Evolutionary conservation across 2,329 filamentous ascomycete genomes (phyloP), one percentile per base, ranked within the genome.

Genomic region (Hirsutella thompsonii): DNA sequence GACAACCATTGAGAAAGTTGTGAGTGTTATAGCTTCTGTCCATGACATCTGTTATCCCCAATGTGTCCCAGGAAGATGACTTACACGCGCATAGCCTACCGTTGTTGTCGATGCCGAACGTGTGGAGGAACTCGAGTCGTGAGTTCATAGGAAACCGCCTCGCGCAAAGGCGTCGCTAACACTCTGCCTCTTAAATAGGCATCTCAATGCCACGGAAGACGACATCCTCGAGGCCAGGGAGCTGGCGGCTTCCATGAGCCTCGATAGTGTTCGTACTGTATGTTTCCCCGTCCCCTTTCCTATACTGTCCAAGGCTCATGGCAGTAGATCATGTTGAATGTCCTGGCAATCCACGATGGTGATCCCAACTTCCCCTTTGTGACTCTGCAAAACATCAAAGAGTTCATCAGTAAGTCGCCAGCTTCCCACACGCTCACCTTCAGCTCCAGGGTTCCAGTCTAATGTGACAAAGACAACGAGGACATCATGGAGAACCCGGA

Each of bases 191-290:
- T 11, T n/a, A 8, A 8, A 5, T 29, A 45, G 44, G 18, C 44
- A 52, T 5, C 51, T 66, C 35, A 57, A 59, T 36, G 61, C 61
- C 18, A 66, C 64, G 4, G 62, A 64, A 36, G 57, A 64, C 44
- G 64, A 68, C 46, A 48, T 67, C n/a, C 53, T 63, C n/a, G 61
- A 68, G 45, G 65, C 64, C 26, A 65, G 55, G 44, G 61, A 60
- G 32, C 43, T 58, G 29, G 63, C 63, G 1, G 52, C 48, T 18
- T 57, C 41, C 35, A 54, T 60, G 42, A 57, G 52, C 28, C 53
- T 61, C 18, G 58, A 60, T 26, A 54, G 58, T 32, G 58, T 58
- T 23, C 52, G 50, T 38, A 45, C 47, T n/a, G 57, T 58, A 47
- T 36, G 52, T 44, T 14, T n/a, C 19, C 8, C n/a, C 8, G 20